A percentile compares a stretch with the other conserved stretches of the same genome.
phyloP scores from a whole-genome alignment of 169 alveolate species.

The Plasmodium vivax region DNA sequence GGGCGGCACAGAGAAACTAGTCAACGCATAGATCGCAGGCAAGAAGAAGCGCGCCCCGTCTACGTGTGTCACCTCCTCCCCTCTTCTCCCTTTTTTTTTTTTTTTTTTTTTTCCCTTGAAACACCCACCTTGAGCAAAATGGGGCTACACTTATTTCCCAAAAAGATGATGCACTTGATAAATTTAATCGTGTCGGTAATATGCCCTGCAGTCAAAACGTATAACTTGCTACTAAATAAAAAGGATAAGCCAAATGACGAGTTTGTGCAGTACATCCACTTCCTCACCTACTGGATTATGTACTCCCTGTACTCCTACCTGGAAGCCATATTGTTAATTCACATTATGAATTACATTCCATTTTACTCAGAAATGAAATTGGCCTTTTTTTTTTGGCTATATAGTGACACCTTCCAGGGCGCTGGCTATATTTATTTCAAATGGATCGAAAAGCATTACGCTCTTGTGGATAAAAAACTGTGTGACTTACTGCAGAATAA shows the following conservation, averaged over 20 bases:
- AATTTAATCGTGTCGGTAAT: slow-evolving; percentile 51
- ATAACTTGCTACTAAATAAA: slow-evolving; percentile 43
- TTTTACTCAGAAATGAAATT: slow-evolving; percentile 80
- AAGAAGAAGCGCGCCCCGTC: not conserved
- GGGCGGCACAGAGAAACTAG: not conserved
- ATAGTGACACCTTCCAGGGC: slow-evolving; percentile 83
- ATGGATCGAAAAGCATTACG: slow-evolving; percentile 46
- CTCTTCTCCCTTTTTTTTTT: not conserved
- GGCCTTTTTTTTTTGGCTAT: slow-evolving; percentile 83
- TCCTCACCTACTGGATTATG: slow-evolving; percentile 82
- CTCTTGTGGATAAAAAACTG: slow-evolving; percentile 38
- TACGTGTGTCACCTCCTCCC: not conserved
- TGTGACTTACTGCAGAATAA: slow-evolving; percentile 30
- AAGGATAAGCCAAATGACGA: slow-evolving; percentile 56
- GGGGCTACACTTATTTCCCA: slow-evolving; percentile 65
- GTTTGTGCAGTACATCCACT: slow-evolving; percentile 75
- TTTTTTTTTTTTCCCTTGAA: not conserved
- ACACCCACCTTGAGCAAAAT: slow-evolving; percentile 22
- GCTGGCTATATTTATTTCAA: slow-evolving; percentile 83
- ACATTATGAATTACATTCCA: slow-evolving; percentile 76
- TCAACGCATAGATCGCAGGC: not conserved
- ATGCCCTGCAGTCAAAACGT: slow-evolving; percentile 65
- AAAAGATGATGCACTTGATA: slow-evolving; percentile 41
- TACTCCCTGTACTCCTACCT: slow-evolving; percentile 74
- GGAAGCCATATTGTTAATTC: slow-evolving; percentile 68